Evolutionary conservation across 2,329 filamentous ascomycete genomes (phyloP).

Genomic region (Pestalotiopsis sp.): DNA sequence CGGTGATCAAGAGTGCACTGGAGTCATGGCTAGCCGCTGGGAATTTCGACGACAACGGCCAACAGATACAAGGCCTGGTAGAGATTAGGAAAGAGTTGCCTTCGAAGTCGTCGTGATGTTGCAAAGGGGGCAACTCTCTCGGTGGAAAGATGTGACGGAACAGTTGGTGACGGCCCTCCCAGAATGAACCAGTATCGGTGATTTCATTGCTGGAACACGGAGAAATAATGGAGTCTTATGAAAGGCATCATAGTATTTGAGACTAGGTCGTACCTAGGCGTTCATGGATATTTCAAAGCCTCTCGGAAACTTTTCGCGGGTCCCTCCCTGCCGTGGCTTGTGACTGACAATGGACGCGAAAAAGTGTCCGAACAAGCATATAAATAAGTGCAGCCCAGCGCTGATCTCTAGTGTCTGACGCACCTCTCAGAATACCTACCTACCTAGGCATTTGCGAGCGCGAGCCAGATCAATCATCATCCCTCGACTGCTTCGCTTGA

Average conservation of each 20-base stretch:
- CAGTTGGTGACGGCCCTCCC: too few species aligned
- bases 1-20: constrained; percentile 44
- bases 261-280: background rate
- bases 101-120: background rate
- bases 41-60: constrained; percentile 53
- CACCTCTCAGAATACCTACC: background rate
- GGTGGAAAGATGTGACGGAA: too few species aligned
- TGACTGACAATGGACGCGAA: background rate
- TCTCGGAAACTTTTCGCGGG: background rate
- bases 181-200: too few species aligned
- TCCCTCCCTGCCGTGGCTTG: background rate
- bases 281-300: background rate
- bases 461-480: too few species aligned
- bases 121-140: background rate
- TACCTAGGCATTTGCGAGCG: background rate
- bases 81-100: background rate
- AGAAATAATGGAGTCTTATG: background rate
- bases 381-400: background rate
- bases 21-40: constrained; percentile 54
- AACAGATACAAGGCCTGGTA: background rate
- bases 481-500: too few species aligned
- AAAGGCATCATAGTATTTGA: background rate
- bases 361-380: background rate
- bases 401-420: background rate
- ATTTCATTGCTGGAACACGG: too few species aligned